These are phyloP conservation scores for Candida odintsovae DNA, from an alignment of 805 yeast species.

Conservation along the genomic window DNA sequence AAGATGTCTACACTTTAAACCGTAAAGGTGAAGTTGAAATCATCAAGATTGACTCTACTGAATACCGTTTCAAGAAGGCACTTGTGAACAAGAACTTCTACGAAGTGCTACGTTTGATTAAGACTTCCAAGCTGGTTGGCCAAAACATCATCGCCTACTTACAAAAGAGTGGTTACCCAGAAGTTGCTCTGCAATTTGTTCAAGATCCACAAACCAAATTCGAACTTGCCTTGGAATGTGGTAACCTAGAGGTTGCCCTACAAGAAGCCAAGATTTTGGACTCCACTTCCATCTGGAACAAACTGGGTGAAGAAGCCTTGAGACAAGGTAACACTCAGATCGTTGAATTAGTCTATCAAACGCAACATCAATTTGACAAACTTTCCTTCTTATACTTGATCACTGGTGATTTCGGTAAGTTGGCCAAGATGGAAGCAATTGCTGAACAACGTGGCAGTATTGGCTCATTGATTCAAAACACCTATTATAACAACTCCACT, in stretches of 20 bases:
- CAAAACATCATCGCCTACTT: constrained; percentile 94
- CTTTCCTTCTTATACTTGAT: constrained; percentile 81
- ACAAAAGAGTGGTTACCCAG: constrained; percentile 94
- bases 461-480: constrained; percentile 75
- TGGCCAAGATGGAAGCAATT: constrained; percentile 80
- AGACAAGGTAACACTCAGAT: constrained; percentile 82
- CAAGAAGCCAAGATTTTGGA: constrained; percentile 80
- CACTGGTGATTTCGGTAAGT: constrained; percentile 73
- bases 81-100: constrained; percentile 82
- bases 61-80: constrained; percentile 92
- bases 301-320: constrained; percentile 79
- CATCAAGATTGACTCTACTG: constrained; percentile 87
- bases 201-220: constrained; percentile 95
- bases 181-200: constrained; percentile 94
- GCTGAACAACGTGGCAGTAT: constrained; percentile 84
- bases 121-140: constrained; percentile 87
- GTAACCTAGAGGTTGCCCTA: constrained; percentile 81
- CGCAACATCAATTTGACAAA: constrained; percentile 79
- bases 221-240: constrained; percentile 92
- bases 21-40: constrained; percentile 82
- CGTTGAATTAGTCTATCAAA: constrained; percentile 86
- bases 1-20: constrained; percentile 71
- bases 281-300: constrained; percentile 67
- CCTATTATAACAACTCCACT: constrained; percentile 68
- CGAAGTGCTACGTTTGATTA: constrained; percentile 87